Evolutionary conservation across 179 eudicot genomes (phyloP).

Genomic region (Actinidia polygama): DNA sequence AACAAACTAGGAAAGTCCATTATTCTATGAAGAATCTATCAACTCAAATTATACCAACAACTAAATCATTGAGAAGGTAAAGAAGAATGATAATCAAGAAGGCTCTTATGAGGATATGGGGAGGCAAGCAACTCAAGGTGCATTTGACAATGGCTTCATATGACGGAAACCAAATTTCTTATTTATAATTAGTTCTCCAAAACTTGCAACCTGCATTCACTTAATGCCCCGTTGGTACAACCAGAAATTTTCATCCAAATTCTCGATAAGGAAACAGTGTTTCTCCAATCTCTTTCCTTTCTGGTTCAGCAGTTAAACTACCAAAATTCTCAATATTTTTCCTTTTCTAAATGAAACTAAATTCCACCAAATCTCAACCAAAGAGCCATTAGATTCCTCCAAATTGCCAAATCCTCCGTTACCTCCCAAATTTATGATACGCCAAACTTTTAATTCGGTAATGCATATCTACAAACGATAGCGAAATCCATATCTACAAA

Average conservation of each 20-base stretch:
- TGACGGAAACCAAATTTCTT: too few species aligned
- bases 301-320: neutral
- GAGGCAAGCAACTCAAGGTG: too few species aligned
- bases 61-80: too few species aligned
- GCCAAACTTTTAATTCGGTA: neutral
- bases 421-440: neutral
- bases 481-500: neutral
- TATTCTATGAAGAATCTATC: too few species aligned
- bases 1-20: neutral
- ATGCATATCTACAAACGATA: neutral
- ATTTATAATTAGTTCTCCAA: too few species aligned
- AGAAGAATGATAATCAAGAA: too few species aligned
- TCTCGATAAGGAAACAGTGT: neutral
- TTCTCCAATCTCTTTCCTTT: neutral
- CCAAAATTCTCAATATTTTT: neutral
- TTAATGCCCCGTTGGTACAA: too few species aligned
- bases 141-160: too few species aligned
- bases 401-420: neutral
- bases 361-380: neutral
- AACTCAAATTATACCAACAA: too few species aligned
- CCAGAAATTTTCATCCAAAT: too few species aligned
- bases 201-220: neutral
- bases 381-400: neutral
- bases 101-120: too few species aligned
- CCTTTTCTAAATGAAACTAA: neutral